A percentile compares a stretch with the other conserved stretches of the same genome.
Evolutionary conservation across 2,329 filamentous ascomycete genomes (phyloP).

Genomic region (Periconia digitata): DNA sequence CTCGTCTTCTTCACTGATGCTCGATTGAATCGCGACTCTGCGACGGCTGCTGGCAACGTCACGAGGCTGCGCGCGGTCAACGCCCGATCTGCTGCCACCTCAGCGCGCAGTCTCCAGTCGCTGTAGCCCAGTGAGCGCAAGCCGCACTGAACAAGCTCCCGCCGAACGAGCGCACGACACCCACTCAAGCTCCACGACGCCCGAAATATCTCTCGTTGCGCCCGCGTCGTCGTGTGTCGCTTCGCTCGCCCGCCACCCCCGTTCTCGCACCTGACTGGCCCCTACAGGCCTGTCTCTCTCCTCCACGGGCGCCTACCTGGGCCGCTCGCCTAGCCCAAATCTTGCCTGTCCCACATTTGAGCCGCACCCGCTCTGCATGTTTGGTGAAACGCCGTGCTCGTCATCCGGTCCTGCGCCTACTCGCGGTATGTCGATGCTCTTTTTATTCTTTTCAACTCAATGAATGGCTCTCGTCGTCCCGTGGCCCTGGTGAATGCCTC

Average conservation of each 20-base stretch:
- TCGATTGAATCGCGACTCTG: constrained; percentile 6
- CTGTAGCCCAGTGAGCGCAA: constrained; percentile 38
- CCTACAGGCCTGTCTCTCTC: constrained; percentile 32
- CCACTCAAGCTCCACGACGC: constrained; percentile 31
- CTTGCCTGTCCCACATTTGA: constrained; percentile 44
- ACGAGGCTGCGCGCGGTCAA: constrained; percentile 23
- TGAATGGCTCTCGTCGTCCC: constrained; percentile 9
- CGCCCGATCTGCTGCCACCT: constrained; percentile 18
- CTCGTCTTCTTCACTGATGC: not conserved
- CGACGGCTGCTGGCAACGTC: constrained; percentile 24
- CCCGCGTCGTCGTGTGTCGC: constrained; percentile 39
- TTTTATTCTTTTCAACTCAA: constrained; percentile 25
- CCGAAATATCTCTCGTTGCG: constrained; percentile 31
- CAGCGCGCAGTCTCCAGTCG: constrained; percentile 20
- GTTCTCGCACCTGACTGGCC: constrained; percentile 42
- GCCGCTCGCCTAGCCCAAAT: constrained; percentile 34
- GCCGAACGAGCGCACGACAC: constrained; percentile 30
- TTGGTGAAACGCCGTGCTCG: constrained; percentile 45
- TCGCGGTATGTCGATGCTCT: constrained; percentile 49
- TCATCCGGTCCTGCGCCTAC: constrained; percentile 41
- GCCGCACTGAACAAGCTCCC: constrained; percentile 35
- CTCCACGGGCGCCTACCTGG: constrained; percentile 42
- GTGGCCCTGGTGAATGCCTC: constrained; percentile 19
- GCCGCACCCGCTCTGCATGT: constrained; percentile 45
- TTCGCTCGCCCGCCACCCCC: constrained; percentile 37